These are phyloP conservation scores for Orbilia brochopaga DNA, from an alignment of 2,329 filamentous ascomycete genomes.

Conservation along the genomic window DNA sequence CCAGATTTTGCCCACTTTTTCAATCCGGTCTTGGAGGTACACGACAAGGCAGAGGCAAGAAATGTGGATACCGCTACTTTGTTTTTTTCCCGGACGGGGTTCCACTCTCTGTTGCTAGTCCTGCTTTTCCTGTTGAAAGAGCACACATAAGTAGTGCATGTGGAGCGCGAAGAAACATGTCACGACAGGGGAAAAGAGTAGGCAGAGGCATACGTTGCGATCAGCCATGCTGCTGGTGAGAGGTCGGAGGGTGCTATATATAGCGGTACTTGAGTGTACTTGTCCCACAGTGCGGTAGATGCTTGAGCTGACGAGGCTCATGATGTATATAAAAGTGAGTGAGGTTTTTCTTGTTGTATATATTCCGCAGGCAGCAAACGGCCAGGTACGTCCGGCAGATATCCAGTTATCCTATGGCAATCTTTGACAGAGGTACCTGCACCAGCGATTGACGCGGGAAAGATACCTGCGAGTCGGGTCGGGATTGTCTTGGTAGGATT, in stretches of 20 bases:
- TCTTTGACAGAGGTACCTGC: background rate
- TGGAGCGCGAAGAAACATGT: background rate
- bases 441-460: background rate
- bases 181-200: conserved; percentile 3
- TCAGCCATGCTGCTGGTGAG: background rate
- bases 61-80: conserved; percentile 16
- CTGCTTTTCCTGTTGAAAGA: background rate
- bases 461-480: background rate
- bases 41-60: conserved; percentile 12
- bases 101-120: conserved; percentile 9
- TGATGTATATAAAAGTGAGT: background rate
- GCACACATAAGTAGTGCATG: conserved; percentile 11
- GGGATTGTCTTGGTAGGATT: background rate
- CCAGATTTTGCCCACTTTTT: conserved; percentile 47
- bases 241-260: background rate
- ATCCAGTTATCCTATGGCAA: too few species aligned
- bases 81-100: conserved; percentile 17
- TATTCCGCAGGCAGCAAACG: background rate
- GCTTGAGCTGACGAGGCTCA: background rate
- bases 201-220: background rate
- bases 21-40: conserved; percentile 8
- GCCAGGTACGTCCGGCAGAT: too few species aligned
- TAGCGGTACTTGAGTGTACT: conserved; percentile 9
- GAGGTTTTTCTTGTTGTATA: conserved; percentile 5
- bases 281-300: background rate